Conservation (phyloP, 345 rosid genomes). For the Carallia brachiata region DNA sequence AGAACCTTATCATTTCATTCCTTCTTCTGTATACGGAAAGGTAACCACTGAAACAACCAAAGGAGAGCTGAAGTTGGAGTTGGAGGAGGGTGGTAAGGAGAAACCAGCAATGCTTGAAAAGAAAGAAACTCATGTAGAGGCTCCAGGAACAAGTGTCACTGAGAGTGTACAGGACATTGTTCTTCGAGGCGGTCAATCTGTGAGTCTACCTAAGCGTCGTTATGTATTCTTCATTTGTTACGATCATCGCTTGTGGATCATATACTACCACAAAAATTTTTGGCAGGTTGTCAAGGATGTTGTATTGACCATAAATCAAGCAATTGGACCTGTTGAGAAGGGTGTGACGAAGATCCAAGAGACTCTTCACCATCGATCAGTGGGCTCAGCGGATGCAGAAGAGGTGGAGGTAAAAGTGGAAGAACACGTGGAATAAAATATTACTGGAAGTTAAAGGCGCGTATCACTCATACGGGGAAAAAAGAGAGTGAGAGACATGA, state of each 20-base stretch:
- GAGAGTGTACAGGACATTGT: constrained; percentile 89
- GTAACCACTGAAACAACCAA: constrained; percentile 43
- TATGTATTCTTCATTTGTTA: background rate
- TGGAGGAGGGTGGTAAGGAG: constrained; percentile 30
- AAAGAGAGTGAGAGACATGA: background rate
- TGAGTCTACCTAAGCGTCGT: constrained; percentile 20
- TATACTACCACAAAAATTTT: background rate
- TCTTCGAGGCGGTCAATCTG: constrained; percentile 70
- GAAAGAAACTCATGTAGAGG: constrained; percentile 51
- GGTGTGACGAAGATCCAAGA: constrained; percentile 83
- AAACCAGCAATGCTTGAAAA: constrained; percentile 39
- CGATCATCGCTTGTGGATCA: background rate
- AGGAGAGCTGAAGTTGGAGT: constrained; percentile 29
- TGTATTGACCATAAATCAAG: constrained; percentile 80
- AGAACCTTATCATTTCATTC: constrained; percentile 50
- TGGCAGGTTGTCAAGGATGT: constrained; percentile 73
- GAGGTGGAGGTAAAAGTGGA: constrained; percentile 38
- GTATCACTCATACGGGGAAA: background rate
- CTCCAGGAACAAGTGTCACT: constrained; percentile 70
- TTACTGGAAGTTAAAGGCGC: background rate
- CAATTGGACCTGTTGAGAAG: constrained; percentile 78
- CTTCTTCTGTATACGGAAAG: constrained; percentile 33
- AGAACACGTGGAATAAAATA: constrained; percentile 21
- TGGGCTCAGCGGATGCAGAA: constrained; percentile 33
- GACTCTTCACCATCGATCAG: constrained; percentile 43